Percentiles rank a stretch among this genome's conserved stretches.
These are phyloP conservation scores for Nepenthes alata DNA, from an alignment of 179 eudicot genomes.

Conservation along the genomic window DNA sequence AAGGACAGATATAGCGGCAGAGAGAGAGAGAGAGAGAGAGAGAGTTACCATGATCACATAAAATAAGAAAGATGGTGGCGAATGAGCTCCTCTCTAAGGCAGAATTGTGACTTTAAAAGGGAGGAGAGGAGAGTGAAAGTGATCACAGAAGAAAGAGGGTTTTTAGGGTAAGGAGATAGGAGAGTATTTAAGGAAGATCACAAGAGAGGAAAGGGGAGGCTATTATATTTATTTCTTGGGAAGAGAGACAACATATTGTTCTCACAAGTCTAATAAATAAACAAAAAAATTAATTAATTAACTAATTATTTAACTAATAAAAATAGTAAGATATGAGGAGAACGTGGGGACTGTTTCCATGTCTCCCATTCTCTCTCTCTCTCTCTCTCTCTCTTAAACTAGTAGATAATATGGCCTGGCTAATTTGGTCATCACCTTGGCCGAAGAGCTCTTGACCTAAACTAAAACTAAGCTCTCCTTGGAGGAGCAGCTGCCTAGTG, in stretches of 20 bases:
- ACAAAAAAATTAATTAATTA: no score
- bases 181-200: conserved; percentile 64
- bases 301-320: no score
- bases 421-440: conserved; percentile 43
- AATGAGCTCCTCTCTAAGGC: not conserved
- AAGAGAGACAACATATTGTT: conserved; percentile 42
- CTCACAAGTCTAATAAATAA: no score
- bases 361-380: conserved; percentile 34
- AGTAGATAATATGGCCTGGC: conserved; percentile 4
- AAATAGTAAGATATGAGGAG: conserved; percentile 37
- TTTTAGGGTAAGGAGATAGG: conserved; percentile 27
- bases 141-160: conserved; percentile 21
- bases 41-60: conserved; percentile 49
- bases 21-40: conserved; percentile 1
- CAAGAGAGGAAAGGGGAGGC: conserved; percentile 28
- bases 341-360: conserved; percentile 89
- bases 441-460: conserved; percentile 32
- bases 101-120: not conserved
- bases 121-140: conserved; percentile 4
- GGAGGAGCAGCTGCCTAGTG: conserved; percentile 23
- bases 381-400: not conserved
- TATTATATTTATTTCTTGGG: conserved; percentile 33
- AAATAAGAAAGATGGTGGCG: not conserved
- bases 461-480: conserved; percentile 15
- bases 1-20: no score